Evolutionary conservation across 805 yeast genomes (phyloP), one percentile per base, ranked within the genome.

Genomic region (Komagataella pseudopastoris): DNA sequence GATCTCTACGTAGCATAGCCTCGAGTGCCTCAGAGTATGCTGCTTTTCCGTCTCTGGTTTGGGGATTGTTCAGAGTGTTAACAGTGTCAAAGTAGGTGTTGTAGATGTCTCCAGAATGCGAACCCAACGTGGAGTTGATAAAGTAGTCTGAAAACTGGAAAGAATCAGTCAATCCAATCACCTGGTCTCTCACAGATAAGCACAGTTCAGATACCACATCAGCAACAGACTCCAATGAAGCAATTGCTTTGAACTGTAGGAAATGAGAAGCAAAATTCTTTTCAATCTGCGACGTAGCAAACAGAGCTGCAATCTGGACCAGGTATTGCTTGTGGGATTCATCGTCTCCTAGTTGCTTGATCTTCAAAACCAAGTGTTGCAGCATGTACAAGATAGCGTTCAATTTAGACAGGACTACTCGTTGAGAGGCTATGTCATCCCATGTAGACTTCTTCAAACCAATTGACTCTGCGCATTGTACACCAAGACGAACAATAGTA

Each of bases 61-160:
- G 62, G 16, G 81, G 78, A 52, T 80, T 80, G 60, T 77, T 78
- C 48, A 61, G 59, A 6, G 53, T 53, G 58, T 75, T 73, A 53
- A 83, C 83, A 52, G 71, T 70, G 23, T 61, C 68, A 62, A 83
- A 83, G 69, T 88, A 88, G 64, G 85, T 81, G 61, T 81, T 81
- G 69, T 88, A 89, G 52, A 87, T 81, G 64, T 89, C 83, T 53
- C 96, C 96, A 59, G 85, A 81, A 66, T 76, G 83, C 52, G 72
- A 75, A 48, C 96, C 97, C 53, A 89, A 76, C 4, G 93, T 82
- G 0, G 96, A 81, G 64, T 88, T 86, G 61, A 89, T 75, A 70
- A 85, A 77, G 63, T 76, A 83, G 68, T 89, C 96, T 45, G 88
- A 80, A 56, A 85, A 75, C 66, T 84, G 80, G 73, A 89, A 89